Conservation (phyloP, 352 stramenopile species). For the Aphanomyces stellatus region DNA sequence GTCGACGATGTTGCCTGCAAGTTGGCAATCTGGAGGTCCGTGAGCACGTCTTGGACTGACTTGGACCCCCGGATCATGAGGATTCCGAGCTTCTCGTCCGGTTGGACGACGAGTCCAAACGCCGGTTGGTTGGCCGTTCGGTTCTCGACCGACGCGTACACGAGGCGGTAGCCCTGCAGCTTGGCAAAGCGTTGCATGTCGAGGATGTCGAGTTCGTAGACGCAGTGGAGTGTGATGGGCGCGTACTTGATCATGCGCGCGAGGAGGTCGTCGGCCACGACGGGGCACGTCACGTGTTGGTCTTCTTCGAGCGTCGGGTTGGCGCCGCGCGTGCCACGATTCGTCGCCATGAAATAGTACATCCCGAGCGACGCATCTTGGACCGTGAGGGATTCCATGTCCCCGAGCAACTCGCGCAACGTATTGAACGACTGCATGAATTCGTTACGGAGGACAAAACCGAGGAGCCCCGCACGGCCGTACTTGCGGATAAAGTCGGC, state of each 20-base stretch:
- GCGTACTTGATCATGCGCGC: conserved; percentile 64
- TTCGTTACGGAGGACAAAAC: conserved; percentile 80
- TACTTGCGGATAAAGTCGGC: conserved; percentile 82
- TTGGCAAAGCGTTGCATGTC: conserved; percentile 79
- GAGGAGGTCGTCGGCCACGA: conserved; percentile 62
- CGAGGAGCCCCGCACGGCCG: conserved; percentile 58
- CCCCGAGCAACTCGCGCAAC: conserved; percentile 64
- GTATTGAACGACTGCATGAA: conserved; percentile 86
- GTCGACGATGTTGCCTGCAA: conserved; percentile 25
- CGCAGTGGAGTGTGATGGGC: conserved; percentile 66
- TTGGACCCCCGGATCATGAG: conserved; percentile 78
- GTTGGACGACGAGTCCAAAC: conserved; percentile 67
- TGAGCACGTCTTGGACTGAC: conserved; percentile 78
- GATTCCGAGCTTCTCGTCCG: conserved; percentile 68
- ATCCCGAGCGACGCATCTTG: conserved; percentile 78
- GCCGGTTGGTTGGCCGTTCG: conserved; percentile 75
- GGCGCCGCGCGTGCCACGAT: conserved; percentile 65
- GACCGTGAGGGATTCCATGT: conserved; percentile 71
- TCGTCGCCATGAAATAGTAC: conserved; percentile 87
- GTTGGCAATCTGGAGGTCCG: conserved; percentile 77
- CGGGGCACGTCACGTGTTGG: conserved; percentile 41
- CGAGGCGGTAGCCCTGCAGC: conserved; percentile 65
- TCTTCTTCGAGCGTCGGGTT: conserved; percentile 54
- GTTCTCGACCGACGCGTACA: conserved; percentile 76
- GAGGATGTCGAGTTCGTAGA: conserved; percentile 76